Percentiles rank a stretch among this genome's conserved stretches.
Evolutionary conservation across 2,329 filamentous ascomycete species (phyloP).

Genomic region (Pseudogymnoascus sp.): DNA sequence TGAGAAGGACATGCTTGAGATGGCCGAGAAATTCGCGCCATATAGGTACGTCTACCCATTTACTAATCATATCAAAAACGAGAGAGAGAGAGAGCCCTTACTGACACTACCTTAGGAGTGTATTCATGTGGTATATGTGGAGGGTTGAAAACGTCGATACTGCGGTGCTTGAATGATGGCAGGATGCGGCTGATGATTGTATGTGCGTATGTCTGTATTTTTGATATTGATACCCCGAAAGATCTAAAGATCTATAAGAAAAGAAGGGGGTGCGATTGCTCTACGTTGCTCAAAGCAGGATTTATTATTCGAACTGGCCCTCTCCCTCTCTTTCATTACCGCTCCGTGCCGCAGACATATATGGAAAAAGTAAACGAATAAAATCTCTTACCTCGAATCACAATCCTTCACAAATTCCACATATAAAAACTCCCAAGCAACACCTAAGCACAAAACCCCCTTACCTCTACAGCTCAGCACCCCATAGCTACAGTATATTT

Average conservation of each 20-base stretch:
- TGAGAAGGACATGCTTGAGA: conserved; percentile 83
- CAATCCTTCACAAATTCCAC: no score
- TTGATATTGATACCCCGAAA: background rate
- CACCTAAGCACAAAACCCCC: no score
- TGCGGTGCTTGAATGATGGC: conserved; percentile 43
- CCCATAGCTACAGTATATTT: no score
- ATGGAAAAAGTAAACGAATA: no score
- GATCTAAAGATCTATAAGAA: background rate
- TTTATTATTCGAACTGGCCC: background rate
- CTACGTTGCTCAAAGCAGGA: background rate
- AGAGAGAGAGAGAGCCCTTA: conserved; percentile 1
- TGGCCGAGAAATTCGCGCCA: conserved; percentile 71
- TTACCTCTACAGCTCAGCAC: no score
- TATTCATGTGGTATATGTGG: conserved; percentile 99
- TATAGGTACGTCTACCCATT: conserved; percentile 54
- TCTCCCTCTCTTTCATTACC: no score
- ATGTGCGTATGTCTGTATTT: background rate
- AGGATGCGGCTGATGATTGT: conserved; percentile 17
- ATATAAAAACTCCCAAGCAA: no score
- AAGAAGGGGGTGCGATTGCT: background rate
- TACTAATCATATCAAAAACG: no score
- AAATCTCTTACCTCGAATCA: no score
- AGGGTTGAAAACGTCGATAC: conserved; percentile 73
- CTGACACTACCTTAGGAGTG: conserved; percentile 45
- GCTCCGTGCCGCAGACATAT: no score